Evolutionary conservation across 140 eudicot species (phyloP).

Genomic region (Anethum foeniculum): DNA sequence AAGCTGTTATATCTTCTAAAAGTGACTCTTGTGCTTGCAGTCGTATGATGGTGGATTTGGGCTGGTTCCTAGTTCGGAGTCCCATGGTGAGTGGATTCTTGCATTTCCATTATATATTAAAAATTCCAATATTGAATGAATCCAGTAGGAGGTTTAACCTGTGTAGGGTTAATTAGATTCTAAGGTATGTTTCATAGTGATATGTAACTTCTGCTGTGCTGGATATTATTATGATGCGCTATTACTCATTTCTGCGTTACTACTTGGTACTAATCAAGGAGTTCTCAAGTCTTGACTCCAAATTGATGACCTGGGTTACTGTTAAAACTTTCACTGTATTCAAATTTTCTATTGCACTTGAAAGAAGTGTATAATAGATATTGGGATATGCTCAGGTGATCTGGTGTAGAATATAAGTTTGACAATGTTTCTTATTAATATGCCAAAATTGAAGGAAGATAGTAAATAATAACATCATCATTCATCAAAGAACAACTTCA

Average conservation of each 20-base stretch:
- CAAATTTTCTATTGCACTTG: background rate
- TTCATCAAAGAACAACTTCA: background rate
- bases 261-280: background rate
- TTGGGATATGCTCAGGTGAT: background rate
- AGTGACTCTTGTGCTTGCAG: constrained; percentile 42
- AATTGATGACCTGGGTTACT: background rate
- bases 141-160: background rate
- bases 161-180: background rate
- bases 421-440: background rate
- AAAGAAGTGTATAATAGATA: background rate
- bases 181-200: background rate
- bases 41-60: constrained; percentile 99
- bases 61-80: constrained; percentile 81
- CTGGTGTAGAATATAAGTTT: background rate
- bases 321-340: background rate
- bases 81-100: constrained; percentile 73
- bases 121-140: background rate
- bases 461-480: background rate
- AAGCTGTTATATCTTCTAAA: constrained; percentile 13
- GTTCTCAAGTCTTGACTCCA: background rate
- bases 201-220: background rate
- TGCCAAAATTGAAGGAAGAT: background rate
- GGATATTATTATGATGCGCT: background rate
- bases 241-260: background rate
- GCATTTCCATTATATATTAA: background rate